phyloP scores from a whole-genome alignment of 2,329 filamentous ascomycete genomes.

The Apiospora aurea region DNA sequence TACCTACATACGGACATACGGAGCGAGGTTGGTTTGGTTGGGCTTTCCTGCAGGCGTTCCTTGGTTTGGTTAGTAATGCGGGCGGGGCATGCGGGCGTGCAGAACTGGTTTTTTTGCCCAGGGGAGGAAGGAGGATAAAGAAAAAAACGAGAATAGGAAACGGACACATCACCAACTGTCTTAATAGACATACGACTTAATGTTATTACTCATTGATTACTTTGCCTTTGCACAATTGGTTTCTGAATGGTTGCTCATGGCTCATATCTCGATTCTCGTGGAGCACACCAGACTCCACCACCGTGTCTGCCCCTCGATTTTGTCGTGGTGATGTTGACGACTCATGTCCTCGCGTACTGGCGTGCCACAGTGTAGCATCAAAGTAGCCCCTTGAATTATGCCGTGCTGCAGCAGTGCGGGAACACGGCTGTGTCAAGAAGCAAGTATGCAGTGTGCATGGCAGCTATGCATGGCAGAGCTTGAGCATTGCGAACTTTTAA shows the following conservation, averaged over 20 bases:
- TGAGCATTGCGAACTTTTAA: not conserved
- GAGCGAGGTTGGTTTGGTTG: not conserved
- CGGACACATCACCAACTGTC: not conserved
- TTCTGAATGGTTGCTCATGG: not conserved
- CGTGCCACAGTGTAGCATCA: not conserved
- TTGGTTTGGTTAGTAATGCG: not conserved
- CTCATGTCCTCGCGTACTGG: too few species aligned
- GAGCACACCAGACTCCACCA: not conserved
- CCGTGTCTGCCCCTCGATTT: not conserved
- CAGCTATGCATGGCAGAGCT: not conserved
- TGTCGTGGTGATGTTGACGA: not conserved
- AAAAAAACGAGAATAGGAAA: not conserved
- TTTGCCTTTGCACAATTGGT: not conserved
- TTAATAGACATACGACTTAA: not conserved
- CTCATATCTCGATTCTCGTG: not conserved
- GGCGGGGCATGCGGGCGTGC: not conserved
- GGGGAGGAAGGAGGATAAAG: too few species aligned
- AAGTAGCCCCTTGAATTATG: not conserved
- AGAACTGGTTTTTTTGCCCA: slow-evolving; percentile 3
- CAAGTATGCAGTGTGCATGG: too few species aligned
- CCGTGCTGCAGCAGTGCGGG: not conserved
- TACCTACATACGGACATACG: not conserved
- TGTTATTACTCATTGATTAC: not conserved
- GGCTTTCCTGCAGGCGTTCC: not conserved
- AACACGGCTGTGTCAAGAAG: not conserved